Evolutionary conservation across 1,284 basidiomycete genomes (phyloP).

Genomic region (Meripilus lineatus): DNA sequence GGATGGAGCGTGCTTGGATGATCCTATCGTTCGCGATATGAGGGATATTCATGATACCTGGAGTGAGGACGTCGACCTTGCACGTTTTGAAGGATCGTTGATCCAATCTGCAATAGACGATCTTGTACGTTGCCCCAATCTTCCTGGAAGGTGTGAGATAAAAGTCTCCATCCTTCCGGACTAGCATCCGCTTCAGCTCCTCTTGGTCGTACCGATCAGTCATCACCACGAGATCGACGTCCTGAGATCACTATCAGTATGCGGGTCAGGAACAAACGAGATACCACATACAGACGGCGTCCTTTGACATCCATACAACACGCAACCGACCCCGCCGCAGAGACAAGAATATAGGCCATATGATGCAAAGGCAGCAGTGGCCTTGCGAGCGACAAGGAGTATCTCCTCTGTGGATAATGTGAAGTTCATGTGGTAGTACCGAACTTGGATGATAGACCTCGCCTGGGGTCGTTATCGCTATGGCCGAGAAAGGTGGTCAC

Average conservation of each 20-base stretch:
- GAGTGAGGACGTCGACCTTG: slow-evolving; percentile 50
- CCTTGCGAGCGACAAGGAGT: slow-evolving; percentile 8
- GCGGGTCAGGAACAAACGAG: background rate
- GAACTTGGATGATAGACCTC: no score
- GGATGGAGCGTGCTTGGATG: slow-evolving; percentile 25
- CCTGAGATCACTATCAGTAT: slow-evolving; percentile 26
- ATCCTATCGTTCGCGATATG: slow-evolving; percentile 28
- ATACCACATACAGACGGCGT: slow-evolving; percentile 16
- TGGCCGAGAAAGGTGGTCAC: no score
- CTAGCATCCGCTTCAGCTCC: slow-evolving; percentile 37
- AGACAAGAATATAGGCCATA: slow-evolving; percentile 19
- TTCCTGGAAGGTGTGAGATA: slow-evolving; percentile 36
- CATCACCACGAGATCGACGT: slow-evolving; percentile 47
- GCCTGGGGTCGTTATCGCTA: no score
- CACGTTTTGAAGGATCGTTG: slow-evolving; percentile 23
- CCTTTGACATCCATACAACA: slow-evolving; percentile 16
- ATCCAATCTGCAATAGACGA: slow-evolving; percentile 38
- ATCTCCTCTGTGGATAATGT: no score
- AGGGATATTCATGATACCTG: slow-evolving; percentile 42
- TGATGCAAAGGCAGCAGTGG: slow-evolving; percentile 3
- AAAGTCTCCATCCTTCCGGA: slow-evolving; percentile 30
- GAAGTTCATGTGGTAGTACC: no score
- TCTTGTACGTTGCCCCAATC: slow-evolving; percentile 36
- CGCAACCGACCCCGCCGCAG: slow-evolving; percentile 19
- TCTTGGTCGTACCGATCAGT: slow-evolving; percentile 29